Conservation (phyloP, 208 protist species). For the Crithidia fasciculata region DNA sequence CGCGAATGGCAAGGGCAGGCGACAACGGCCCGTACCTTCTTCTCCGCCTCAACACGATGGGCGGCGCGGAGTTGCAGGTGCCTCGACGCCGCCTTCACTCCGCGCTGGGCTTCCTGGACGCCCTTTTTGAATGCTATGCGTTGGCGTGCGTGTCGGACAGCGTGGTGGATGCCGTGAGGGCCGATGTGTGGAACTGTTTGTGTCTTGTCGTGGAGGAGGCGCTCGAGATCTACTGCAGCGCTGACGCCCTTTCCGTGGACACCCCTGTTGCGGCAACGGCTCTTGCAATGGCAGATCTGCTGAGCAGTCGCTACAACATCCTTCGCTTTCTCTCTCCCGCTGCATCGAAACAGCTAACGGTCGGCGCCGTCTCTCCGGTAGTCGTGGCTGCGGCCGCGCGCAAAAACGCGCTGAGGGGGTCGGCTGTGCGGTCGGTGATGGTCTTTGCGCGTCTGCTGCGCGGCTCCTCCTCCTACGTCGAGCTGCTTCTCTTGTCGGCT, state of each 20-base stretch:
- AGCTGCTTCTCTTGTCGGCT: conserved; percentile 8
- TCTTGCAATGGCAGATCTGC: conserved; percentile 17
- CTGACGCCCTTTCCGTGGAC: conserved; percentile 7
- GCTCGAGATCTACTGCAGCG: conserved; percentile 11
- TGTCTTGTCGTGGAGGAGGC: conserved; percentile 27
- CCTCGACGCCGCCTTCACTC: background rate
- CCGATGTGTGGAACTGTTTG: conserved; percentile 33
- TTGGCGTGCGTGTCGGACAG: conserved; percentile 10
- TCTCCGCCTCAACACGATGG: conserved; percentile 15
- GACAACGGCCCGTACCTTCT: background rate
- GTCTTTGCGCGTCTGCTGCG: conserved; percentile 23
- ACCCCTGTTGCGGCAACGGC: conserved; percentile 1
- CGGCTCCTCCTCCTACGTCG: background rate
- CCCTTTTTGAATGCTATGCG: conserved; percentile 34
- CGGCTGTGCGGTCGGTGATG: background rate
- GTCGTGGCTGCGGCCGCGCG: conserved; percentile 8
- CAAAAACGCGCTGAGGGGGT: conserved; percentile 9
- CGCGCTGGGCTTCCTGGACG: background rate
- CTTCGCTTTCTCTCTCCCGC: background rate
- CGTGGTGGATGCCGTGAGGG: conserved; percentile 11
- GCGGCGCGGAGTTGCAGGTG: background rate
- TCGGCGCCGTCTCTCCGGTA: background rate
- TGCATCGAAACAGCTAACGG: background rate
- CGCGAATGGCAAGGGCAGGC: background rate
- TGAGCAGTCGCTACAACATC: conserved; percentile 13